Conservation (phyloP, 2,329 filamentous ascomycete genomes). For the Biscogniauxia marginata region DNA sequence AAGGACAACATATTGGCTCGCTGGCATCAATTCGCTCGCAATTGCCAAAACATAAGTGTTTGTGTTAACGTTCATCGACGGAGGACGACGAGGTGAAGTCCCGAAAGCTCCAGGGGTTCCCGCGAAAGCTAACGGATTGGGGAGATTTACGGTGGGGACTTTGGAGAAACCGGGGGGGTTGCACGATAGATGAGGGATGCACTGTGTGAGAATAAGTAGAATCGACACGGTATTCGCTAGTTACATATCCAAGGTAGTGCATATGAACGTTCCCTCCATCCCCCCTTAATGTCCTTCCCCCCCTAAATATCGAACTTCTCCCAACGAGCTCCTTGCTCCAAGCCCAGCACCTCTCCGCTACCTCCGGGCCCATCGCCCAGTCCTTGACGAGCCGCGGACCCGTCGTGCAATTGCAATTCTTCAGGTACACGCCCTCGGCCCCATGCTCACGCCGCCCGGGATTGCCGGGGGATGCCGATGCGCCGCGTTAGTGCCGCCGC, state of each 20-base stretch:
- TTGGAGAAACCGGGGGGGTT: too few relatives aligned
- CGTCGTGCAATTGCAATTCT: conserved; percentile 33
- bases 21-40: conserved; percentile 3
- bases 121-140: not conserved
- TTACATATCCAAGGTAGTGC: too few relatives aligned
- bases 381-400: conserved; percentile 28
- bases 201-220: too few relatives aligned
- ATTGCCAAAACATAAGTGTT: too few relatives aligned
- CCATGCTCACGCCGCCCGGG: conserved; percentile 35
- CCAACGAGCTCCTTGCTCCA: conserved; percentile 39
- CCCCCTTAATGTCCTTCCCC: too few relatives aligned
- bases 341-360: conserved; percentile 38
- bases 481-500: conserved; percentile 34
- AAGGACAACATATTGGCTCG: conserved; percentile 38
- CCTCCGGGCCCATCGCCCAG: conserved; percentile 35
- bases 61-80: not conserved
- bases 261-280: too few relatives aligned
- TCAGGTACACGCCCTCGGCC: conserved; percentile 33
- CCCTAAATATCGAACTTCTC: conserved; percentile 32
- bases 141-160: too few relatives aligned
- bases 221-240: too few relatives aligned
- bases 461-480: conserved; percentile 32
- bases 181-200: too few relatives aligned
- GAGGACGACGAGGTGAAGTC: not conserved
- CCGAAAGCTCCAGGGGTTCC: not conserved